Evolutionary conservation across 129 eudicot species (phyloP).

Genomic region (Centrapalus pauciflorus): DNA sequence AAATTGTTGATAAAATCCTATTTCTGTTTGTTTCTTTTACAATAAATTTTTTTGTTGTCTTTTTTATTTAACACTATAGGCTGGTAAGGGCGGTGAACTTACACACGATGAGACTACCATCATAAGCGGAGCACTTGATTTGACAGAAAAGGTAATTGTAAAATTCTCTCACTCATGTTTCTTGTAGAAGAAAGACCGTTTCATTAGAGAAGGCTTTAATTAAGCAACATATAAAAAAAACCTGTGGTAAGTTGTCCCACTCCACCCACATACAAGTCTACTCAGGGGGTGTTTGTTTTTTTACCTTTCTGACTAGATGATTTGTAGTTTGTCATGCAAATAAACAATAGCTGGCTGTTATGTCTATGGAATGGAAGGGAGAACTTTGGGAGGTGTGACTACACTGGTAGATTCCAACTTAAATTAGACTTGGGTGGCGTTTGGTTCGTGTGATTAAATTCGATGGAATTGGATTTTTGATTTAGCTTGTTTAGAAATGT

Average conservation of each 20-base stretch:
- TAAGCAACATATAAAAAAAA: not conserved
- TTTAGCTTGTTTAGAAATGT: too few relatives aligned
- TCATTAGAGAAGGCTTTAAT: not conserved
- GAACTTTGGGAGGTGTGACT: too few relatives aligned
- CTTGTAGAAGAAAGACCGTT: not conserved
- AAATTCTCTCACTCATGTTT: not conserved
- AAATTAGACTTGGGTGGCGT: too few relatives aligned
- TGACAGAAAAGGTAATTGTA: slow-evolving; percentile 74
- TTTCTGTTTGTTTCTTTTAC: not conserved
- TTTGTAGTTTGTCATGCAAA: too few relatives aligned
- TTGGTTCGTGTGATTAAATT: too few relatives aligned
- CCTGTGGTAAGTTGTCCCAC: not conserved
- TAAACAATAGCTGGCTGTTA: too few relatives aligned
- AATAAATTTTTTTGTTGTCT: not conserved
- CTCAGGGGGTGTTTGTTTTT: too few relatives aligned
- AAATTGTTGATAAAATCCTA: not conserved
- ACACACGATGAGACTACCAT: slow-evolving; percentile 93
- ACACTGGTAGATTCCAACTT: not conserved
- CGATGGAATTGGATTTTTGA: too few relatives aligned
- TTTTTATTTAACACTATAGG: slow-evolving; percentile 38
- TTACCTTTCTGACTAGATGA: too few relatives aligned
- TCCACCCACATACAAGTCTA: too few relatives aligned
- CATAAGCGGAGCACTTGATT: slow-evolving; percentile 95
- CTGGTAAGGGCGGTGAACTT: slow-evolving; percentile 98
- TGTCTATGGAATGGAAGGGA: too few relatives aligned